Evolutionary conservation across 306 rosid genomes (phyloP).

Genomic region (Prinsepia uniflora): DNA sequence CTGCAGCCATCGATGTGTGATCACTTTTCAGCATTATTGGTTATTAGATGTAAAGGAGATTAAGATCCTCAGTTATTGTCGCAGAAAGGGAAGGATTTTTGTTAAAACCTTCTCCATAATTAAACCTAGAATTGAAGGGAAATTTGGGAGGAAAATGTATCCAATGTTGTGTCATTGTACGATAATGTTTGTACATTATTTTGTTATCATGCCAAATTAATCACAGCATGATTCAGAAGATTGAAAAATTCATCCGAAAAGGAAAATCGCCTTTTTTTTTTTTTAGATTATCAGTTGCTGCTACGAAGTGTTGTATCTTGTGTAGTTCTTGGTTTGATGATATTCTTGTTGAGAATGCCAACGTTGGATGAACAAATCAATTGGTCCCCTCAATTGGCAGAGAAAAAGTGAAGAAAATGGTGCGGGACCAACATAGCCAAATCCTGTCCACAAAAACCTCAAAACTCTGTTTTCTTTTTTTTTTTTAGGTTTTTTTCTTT

Average conservation of each 20-base stretch:
- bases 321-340: too few relatives aligned
- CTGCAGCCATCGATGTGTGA: constrained; percentile 38
- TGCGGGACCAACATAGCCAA: not conserved
- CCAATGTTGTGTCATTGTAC: not conserved
- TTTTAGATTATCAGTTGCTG: not conserved
- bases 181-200: constrained; percentile 31
- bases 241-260: constrained; percentile 20
- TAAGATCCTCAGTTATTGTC: constrained; percentile 1
- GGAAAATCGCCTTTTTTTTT: not conserved
- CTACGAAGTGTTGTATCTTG: not conserved
- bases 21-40: not conserved
- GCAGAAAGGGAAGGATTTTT: constrained; percentile 35
- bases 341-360: too few relatives aligned
- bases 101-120: constrained; percentile 26
- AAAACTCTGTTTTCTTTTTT: not conserved
- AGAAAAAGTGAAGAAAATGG: too few relatives aligned
- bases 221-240: constrained; percentile 20
- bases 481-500: not conserved
- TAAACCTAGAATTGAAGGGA: constrained; percentile 8
- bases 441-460: not conserved
- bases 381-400: too few relatives aligned
- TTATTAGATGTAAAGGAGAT: constrained; percentile 5
- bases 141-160: not conserved
- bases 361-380: too few relatives aligned
- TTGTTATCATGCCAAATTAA: constrained; percentile 15